Evolutionary conservation across 2,329 filamentous ascomycete species (phyloP), one percentile per base, ranked within the genome.

Genomic region (Cercospora beticola): DNA sequence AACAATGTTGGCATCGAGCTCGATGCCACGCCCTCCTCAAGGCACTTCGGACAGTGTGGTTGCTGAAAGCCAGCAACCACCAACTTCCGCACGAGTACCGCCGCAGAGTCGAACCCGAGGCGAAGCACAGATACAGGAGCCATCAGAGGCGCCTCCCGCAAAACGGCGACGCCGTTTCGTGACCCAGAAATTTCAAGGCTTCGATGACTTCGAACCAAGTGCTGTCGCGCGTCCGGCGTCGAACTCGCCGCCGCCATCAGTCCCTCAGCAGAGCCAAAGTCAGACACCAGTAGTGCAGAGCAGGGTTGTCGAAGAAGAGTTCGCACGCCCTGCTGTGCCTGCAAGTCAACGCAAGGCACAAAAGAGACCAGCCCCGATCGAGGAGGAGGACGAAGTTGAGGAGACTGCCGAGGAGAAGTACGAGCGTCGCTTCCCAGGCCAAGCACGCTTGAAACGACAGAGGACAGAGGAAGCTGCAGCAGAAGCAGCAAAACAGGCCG

Each of bases 381-480:
- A 75, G 9, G 66, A 67, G 12, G 66, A 64, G 21, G 71, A 76
- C 12, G 36, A 65, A 12, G 71, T 64, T 64, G 70, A 69, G 57
- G 73, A 71, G 58, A 69, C 67, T 18, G 67, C 64, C 18, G 67
- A 64, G 86, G 90, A 71, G 56, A 80, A 91, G 8, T 87, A 94
- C 78, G 89, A 93, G 14, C 84, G 86, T 23, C 86, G 97, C 65
- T 88, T 94, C 1, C 92, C 93, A 0, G 92, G 90, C 0, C 89
- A 92, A 3, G 88, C 90, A 30, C 89, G 89, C 5, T 87, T 93
- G 76, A 98, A 97, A 78, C 88, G 89, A n/a, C 89, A 91, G 23
- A 89, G 90, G 28, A 83, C 92, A 21, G 89, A 87, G 69, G 85
- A 85, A 9, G 63, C 64, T 26, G 52, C 31, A 9, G 33, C 52